Evolutionary conservation across 352 stramenopile species (phyloP), one percentile per base, ranked within the genome.

Genomic region (Aphanomyces cochlioides): DNA sequence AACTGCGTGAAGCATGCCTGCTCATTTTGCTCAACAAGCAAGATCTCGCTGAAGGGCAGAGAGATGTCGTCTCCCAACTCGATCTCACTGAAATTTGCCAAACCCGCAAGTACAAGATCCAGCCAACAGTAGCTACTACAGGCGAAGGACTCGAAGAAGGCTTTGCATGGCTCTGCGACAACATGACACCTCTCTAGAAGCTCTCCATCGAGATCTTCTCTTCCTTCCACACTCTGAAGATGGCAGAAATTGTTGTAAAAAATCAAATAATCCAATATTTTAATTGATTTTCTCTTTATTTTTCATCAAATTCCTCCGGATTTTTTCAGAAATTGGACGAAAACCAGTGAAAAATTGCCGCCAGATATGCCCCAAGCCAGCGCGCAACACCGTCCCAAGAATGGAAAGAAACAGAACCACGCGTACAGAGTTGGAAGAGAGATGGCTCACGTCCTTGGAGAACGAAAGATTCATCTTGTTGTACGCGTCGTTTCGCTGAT

Each of bases 11-110:
- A 39, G 78, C 83, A 19, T 87, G 79, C 48, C 69, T 93, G 10
- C 74, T 93, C 34, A 73, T 92, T 39, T 77, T 91, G 47, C 76
- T 93, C 15, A 95, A 92, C 76, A 95, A 95, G 64, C 79, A 79
- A 12, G 83, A 93, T 63, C 72, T 93, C n/a, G 77, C 79, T 2
- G 68, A 73, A 5, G 80, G 77, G 13, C 74, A 89, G 56, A 72
- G 84, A 47, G 72, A 90, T 57, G 72, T 93, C 47, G 79, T 75
- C 1, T 43, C 74, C 2, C 76, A 77, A 4, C 78, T 95, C 15
- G 76, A 77, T 43, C 78, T 92, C 45, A 73, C 88, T 56, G 63
- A 83, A 68, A 79, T 64, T 60, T 90, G 83, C 61, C 75, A 50
- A 54, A 79, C 80, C 34, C 83, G 83, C 56, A 79, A 77, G 58